These are phyloP conservation scores for Coemansia sp. DNA, from an alignment of 192 early-diverging fungal species.

Conservation along the genomic window DNA sequence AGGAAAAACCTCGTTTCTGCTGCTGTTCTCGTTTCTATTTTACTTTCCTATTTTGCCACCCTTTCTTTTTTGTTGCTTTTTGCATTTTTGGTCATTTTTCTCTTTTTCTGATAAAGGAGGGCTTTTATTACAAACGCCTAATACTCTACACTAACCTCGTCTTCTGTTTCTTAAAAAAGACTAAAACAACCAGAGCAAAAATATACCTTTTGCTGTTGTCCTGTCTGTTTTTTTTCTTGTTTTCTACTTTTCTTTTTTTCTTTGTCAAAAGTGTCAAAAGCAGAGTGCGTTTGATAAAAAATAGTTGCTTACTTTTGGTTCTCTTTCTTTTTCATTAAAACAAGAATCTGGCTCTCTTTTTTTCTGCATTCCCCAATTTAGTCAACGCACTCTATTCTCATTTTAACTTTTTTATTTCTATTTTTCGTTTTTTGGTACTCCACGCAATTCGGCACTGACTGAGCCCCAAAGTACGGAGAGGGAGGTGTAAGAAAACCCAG, in stretches of 20 bases:
- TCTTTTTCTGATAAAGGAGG: neutral
- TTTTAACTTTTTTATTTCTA: conserved; percentile 1
- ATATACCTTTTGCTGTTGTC: neutral
- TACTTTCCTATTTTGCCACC: too few relatives aligned
- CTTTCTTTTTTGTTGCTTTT: neutral
- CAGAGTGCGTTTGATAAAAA: neutral
- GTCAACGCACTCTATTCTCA: neutral
- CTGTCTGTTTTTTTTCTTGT: conserved; percentile 4
- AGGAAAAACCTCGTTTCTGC: neutral
- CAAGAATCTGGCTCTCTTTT: neutral
- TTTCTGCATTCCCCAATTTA: conserved; percentile 7
- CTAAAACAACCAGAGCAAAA: neutral
- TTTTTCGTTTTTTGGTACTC: conserved; percentile 1
- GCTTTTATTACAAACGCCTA: too few relatives aligned
- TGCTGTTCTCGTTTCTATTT: neutral
- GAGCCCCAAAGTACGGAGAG: neutral
- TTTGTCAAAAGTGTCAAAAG: neutral
- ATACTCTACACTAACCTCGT: neutral
- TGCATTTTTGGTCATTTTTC: neutral
- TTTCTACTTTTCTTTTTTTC: neutral
- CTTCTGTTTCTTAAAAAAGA: neutral
- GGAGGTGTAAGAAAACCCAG: neutral
- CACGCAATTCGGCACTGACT: conserved; percentile 2
- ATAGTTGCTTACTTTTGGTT: neutral
- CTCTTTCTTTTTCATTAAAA: neutral